Conservation (phyloP, 1,284 basidiomycete species). For the Rugosomyces carneus region DNA sequence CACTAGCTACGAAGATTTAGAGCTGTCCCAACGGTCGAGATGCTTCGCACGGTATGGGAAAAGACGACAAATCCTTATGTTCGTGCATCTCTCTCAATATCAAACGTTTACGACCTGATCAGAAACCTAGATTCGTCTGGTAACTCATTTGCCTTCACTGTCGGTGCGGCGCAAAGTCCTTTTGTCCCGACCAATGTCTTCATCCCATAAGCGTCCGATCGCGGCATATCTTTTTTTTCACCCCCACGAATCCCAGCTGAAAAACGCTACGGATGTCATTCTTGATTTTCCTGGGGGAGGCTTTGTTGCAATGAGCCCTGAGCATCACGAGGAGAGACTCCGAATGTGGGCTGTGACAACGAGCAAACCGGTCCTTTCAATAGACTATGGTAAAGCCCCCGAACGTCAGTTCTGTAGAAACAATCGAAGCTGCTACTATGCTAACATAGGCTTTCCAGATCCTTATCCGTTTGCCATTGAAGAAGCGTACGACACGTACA, state of each 20-base stretch:
- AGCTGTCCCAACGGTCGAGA: constrained; percentile 92
- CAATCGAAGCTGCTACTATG: neutral
- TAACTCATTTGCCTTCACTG: constrained; percentile 56
- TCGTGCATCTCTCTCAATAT: constrained; percentile 18
- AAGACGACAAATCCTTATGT: constrained; percentile 94
- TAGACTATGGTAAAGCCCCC: constrained; percentile 96
- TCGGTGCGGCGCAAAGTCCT: constrained; percentile 71
- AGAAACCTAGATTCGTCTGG: constrained; percentile 53
- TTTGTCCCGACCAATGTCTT: constrained; percentile 76
- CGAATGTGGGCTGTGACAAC: constrained; percentile 80
- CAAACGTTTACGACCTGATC: neutral
- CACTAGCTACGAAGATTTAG: constrained; percentile 81
- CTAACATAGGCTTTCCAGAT: constrained; percentile 42
- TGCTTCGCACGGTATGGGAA: constrained; percentile 94
- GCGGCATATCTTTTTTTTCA: constrained; percentile 83
- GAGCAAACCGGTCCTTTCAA: constrained; percentile 74
- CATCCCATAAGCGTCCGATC: constrained; percentile 76
- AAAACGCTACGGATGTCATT: constrained; percentile 71
- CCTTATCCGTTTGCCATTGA: constrained; percentile 95
- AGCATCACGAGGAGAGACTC: constrained; percentile 94
- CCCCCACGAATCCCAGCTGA: constrained; percentile 62
- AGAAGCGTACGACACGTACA: constrained; percentile 89
- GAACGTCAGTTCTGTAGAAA: constrained; percentile 60
- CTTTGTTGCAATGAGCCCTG: constrained; percentile 92
- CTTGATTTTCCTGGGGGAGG: constrained; percentile 94